Base-by-base conservation (phyloP, 495 filamentous ascomycete genomes). In the Neurospora sp. region DNA sequence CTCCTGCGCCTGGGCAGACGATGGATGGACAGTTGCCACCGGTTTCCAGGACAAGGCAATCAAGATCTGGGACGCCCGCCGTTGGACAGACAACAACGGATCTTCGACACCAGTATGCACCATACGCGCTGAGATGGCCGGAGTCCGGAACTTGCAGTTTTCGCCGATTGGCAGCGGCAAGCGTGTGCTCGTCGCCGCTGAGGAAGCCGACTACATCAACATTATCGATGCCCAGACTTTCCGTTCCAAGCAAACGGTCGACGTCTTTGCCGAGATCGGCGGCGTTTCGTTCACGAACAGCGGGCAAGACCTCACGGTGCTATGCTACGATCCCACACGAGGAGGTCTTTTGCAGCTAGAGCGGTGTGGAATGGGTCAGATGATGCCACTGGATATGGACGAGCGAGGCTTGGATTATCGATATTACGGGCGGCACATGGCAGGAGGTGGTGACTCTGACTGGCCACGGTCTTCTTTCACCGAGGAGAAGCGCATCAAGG, bases 1-100 rank as follows among this genome's bases (percentile, higher is more conserved):
- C 75, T 93, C 95, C 4, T 95, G 92, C 76, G 94, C 91, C 76
- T 98, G 95, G 95, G 90, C 93, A 6, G 91, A 93, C 27, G 93
- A 97, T 81, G 94, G 95, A 72, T 90, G 90, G 80, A 93, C 92
- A 69, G 90, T 97, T 72, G 95, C 95, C 12, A 97, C 95, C 5
- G 93, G 92, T 69, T 95, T 94, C 75, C 95, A 98, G 80, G 95
- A 98, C 85, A 91, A 88, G 81, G 89, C 88, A 18, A 88, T 95
- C 75, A 90, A 91, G 71, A 91, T 98, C 76, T 97, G 91, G 89
- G 95, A 98, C 79, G 91, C 92, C 4, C 89, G 95, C 31, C 91
- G 87, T 69, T 93, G 91, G 91, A 86, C 82, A 16, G 79, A 87
- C 54, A 80, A 74, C 49, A 82, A 80, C 14, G 86, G 88, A 38